Conservation (phyloP, 2,329 filamentous ascomycete species). For the Amylocarpus encephaloides region DNA sequence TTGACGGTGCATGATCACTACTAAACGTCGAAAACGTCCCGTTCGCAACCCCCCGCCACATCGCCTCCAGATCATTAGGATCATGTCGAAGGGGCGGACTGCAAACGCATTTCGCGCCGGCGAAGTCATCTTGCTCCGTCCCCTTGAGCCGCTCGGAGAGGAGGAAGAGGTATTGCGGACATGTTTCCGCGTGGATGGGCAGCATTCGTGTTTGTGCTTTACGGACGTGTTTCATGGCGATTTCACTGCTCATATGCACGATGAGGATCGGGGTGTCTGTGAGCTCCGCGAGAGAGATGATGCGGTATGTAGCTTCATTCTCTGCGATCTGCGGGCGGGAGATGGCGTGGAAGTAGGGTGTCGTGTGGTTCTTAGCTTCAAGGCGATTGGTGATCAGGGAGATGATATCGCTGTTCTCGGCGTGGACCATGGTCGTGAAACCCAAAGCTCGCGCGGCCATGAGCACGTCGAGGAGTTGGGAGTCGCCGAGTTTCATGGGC, state of each 20-base stretch:
- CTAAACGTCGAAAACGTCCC: slow-evolving; percentile 49
- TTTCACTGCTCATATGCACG: slow-evolving; percentile 44
- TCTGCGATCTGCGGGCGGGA: slow-evolving; percentile 41
- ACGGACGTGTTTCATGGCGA: slow-evolving; percentile 43
- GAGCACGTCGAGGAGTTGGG: slow-evolving; percentile 45
- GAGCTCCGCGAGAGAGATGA: slow-evolving; percentile 43
- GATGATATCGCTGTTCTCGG: slow-evolving; percentile 42
- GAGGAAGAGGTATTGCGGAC: slow-evolving; percentile 53
- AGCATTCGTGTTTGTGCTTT: slow-evolving; percentile 44
- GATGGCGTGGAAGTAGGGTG: slow-evolving; percentile 41
- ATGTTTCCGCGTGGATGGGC: slow-evolving; percentile 51
- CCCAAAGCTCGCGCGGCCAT: slow-evolving; percentile 38
- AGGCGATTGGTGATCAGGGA: slow-evolving; percentile 37
- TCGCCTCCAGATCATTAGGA: slow-evolving; percentile 41
- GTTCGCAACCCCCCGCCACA: slow-evolving; percentile 46
- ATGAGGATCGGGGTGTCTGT: slow-evolving; percentile 46
- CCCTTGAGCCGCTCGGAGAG: slow-evolving; percentile 40
- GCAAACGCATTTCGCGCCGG: slow-evolving; percentile 50
- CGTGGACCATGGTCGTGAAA: slow-evolving; percentile 45
- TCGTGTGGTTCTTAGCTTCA: slow-evolving; percentile 35
- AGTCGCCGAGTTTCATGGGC: slow-evolving; percentile 42
- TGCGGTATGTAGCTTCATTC: slow-evolving; percentile 44
- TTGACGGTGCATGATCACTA: slow-evolving; percentile 30
- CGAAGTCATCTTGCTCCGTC: slow-evolving; percentile 35
- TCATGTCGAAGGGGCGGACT: slow-evolving; percentile 44